Base-by-base conservation (phyloP, 2,329 filamentous ascomycete genomes). In the Arthrobotrys iridis region DNA sequence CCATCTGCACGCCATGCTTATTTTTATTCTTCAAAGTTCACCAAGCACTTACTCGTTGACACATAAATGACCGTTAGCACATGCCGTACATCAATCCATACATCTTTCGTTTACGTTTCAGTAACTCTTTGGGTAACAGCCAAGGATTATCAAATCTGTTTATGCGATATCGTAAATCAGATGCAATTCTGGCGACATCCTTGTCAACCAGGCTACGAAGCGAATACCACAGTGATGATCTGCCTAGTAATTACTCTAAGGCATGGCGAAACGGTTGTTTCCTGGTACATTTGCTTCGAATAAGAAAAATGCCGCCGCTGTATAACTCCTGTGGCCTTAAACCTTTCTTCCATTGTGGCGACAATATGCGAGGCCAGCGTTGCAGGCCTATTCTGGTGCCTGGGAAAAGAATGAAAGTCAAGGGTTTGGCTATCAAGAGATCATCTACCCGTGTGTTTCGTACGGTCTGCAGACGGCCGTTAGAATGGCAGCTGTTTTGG, bases 1-100 rank as follows among this genome's bases (percentile, higher is more conserved):
- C 37, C 37, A 66, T 48, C 30, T 70, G 65, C 65, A 70, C 30
- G 45, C 64, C 65, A 70, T 70, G 65, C 65, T 70, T 70, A 70
- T 70, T 70, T 70, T 70, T 70, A 62, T 50, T 48, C 13, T 28
- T 20, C 50, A 15, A 18, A 20, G 33, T 11, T n/a, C 26, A 33
- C 28, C 37, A 45, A 18, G 41, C 10, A 52, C 43, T 33, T 43
- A 70, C 52, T 50, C 40, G 41, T 60, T 62, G 55, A 70, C 59
- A 70, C 65, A 50, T 55, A 70, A 59, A 33, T 59, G 52, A 68
- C 50, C 50, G 63, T 48, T 67, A 28, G 33, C 48, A 52, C 20
- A 50, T 50, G 60, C 60, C 50, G 33, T 43, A 30, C 15, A 7
- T 40, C n/a, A n/a, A 57, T 35, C 40, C 52, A 33, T 15, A 37